These are phyloP conservation scores for Neurospora intermedia DNA, from an alignment of 495 filamentous ascomycete genomes.

Conservation along the genomic window DNA sequence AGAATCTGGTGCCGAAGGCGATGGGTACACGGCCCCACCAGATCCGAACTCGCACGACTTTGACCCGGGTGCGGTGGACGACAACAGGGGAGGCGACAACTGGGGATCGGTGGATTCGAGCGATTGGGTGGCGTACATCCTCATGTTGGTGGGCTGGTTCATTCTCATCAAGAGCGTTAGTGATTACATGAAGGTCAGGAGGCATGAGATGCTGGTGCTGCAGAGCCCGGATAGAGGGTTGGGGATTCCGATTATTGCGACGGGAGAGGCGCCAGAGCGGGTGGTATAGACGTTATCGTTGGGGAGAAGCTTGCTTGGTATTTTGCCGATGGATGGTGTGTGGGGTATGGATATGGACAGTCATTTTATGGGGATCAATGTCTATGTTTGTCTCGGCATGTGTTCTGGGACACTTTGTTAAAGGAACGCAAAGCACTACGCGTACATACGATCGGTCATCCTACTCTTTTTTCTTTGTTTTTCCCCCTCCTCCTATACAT, in stretches of 20 bases:
- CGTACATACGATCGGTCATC: too few relatives aligned
- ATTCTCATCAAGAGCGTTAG: constrained; percentile 82
- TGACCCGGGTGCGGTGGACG: constrained; percentile 54
- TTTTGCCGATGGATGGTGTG: too few relatives aligned
- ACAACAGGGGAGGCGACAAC: constrained; percentile 25
- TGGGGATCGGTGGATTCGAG: constrained; percentile 49
- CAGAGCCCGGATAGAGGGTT: constrained; percentile 90
- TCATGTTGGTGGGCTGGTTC: constrained; percentile 99
- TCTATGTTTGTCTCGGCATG: too few relatives aligned
- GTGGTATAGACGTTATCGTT: constrained; percentile 52
- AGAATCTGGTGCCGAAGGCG: constrained; percentile 23
- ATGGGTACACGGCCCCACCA: constrained; percentile 52
- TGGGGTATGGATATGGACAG: too few relatives aligned
- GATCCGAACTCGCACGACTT: constrained; percentile 90
- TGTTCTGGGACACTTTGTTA: too few relatives aligned
- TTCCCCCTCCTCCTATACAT: too few relatives aligned
- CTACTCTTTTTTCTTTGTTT: too few relatives aligned
- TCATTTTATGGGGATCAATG: too few relatives aligned
- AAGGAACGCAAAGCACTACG: too few relatives aligned
- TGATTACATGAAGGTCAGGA: constrained; percentile 75
- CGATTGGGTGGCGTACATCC: constrained; percentile 83
- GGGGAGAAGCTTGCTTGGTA: too few relatives aligned
- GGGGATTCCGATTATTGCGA: constrained; percentile 76
- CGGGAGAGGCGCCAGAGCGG: constrained; percentile 71
- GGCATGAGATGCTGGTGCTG: constrained; percentile 85